A percentile compares a stretch with the other conserved stretches of the same genome.
These are phyloP conservation scores for Alloascoidea hylecoeti DNA, from an alignment of 805 yeast genomes.

Conservation along the genomic window DNA sequence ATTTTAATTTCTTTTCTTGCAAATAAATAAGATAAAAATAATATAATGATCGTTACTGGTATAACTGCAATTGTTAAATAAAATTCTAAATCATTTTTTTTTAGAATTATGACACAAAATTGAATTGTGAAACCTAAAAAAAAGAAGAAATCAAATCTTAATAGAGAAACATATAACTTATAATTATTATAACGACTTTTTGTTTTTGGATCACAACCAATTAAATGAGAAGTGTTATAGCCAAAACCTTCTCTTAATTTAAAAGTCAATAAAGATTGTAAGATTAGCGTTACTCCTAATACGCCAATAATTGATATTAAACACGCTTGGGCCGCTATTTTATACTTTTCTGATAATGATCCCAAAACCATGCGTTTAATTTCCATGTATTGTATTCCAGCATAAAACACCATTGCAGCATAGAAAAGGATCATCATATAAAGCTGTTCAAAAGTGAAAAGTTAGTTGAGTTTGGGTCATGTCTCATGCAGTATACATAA, in stretches of 20 bases:
- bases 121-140: constrained; percentile 36
- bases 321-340: constrained; percentile 15
- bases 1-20: constrained; percentile 20
- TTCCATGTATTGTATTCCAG: constrained; percentile 31
- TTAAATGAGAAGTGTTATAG: constrained; percentile 31
- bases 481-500: too few species aligned
- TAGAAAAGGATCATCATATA: constrained; percentile 21
- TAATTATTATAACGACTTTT: constrained; percentile 21
- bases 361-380: constrained; percentile 10
- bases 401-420: constrained; percentile 27
- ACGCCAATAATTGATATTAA: constrained; percentile 29
- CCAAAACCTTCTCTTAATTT: constrained; percentile 24
- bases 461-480: too few species aligned
- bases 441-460: too few species aligned
- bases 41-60: constrained; percentile 25
- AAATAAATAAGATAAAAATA: constrained; percentile 22
- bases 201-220: constrained; percentile 30
- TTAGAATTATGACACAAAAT: constrained; percentile 29
- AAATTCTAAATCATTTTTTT: constrained; percentile 25
- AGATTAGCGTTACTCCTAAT: constrained; percentile 20
- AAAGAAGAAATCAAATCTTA: constrained; percentile 29
- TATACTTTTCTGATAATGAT: neutral
- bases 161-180: constrained; percentile 24
- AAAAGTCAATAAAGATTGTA: constrained; percentile 18
- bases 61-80: constrained; percentile 29